These are phyloP conservation scores for Striga hermonthica DNA, from an alignment of 305 asterid species.

Conservation along the genomic window DNA sequence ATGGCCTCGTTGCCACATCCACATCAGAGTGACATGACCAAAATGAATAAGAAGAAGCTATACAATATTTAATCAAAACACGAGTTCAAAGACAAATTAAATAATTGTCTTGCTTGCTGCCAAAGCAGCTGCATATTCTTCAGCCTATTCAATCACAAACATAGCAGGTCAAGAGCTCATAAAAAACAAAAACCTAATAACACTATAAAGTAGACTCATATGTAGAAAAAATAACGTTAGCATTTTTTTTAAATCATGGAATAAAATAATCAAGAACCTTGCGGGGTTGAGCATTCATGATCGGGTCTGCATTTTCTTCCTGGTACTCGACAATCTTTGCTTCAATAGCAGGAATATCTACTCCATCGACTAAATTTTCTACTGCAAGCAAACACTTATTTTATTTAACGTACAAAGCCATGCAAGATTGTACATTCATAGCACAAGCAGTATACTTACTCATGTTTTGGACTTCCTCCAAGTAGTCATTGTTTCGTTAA, in stretches of 20 bases:
- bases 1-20: too few species aligned
- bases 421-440: too few species aligned
- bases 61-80: conserved; percentile 41
- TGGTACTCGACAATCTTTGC: conserved; percentile 75
- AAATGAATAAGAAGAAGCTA: not conserved
- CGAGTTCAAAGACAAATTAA: conserved; percentile 25
- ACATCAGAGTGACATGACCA: too few species aligned
- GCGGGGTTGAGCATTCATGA: conserved; percentile 96
- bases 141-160: conserved; percentile 58
- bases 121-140: conserved; percentile 93
- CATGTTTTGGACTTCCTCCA: conserved; percentile 98
- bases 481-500: conserved; percentile 79
- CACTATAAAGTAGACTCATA: not conserved
- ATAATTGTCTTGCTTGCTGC: conserved; percentile 62
- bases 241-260: too few species aligned
- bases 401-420: conserved; percentile 7
- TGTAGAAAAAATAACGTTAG: not conserved
- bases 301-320: conserved; percentile 90
- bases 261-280: conserved; percentile 47
- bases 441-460: conserved; percentile 46
- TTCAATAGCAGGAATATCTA: conserved; percentile 76
- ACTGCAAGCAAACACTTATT: conserved; percentile 46
- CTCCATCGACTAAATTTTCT: conserved; percentile 69
- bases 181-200: not conserved
- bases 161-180: conserved; percentile 16